phyloP scores from a whole-genome alignment of 805 yeast species.

The Metschnikowia henanensis region DNA sequence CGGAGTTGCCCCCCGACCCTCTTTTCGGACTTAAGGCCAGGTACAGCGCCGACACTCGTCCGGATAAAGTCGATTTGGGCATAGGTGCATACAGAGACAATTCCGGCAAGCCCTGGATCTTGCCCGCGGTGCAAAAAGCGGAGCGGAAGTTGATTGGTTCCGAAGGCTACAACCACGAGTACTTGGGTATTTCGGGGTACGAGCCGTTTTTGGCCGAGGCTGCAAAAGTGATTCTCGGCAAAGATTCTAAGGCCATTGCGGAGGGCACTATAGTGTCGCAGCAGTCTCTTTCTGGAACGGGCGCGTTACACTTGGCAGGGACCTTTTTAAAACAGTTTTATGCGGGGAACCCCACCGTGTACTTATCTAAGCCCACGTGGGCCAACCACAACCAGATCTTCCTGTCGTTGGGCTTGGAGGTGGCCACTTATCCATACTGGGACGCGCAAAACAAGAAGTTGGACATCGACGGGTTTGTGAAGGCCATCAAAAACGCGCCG shows the following conservation, averaged over 20 bases:
- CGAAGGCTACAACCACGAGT: conserved; percentile 65
- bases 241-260: conserved; percentile 32
- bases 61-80: conserved; percentile 79
- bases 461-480: conserved; percentile 67
- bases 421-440: conserved; percentile 85
- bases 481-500: conserved; percentile 64
- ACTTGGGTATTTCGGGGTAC: conserved; percentile 79
- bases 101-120: conserved; percentile 67
- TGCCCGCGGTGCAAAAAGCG: conserved; percentile 68
- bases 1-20: conserved; percentile 81
- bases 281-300: conserved; percentile 85
- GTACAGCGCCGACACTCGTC: conserved; percentile 54
- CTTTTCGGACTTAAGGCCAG: conserved; percentile 79
- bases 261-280: conserved; percentile 54
- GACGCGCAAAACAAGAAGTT: conserved; percentile 66
- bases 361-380: conserved; percentile 79
- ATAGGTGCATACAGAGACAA: conserved; percentile 80
- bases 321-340: conserved; percentile 56
- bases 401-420: conserved; percentile 62
- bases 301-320: conserved; percentile 91
- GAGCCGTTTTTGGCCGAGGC: conserved; percentile 68
- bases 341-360: conserved; percentile 22
- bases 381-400: conserved; percentile 92
- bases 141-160: conserved; percentile 62
- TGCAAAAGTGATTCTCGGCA: conserved; percentile 71